Percentiles rank a stretch among this genome's conserved stretches.
Evolutionary conservation across 2,329 filamentous ascomycete species (phyloP).

Genomic region (Pseudogymnoascus sp.): DNA sequence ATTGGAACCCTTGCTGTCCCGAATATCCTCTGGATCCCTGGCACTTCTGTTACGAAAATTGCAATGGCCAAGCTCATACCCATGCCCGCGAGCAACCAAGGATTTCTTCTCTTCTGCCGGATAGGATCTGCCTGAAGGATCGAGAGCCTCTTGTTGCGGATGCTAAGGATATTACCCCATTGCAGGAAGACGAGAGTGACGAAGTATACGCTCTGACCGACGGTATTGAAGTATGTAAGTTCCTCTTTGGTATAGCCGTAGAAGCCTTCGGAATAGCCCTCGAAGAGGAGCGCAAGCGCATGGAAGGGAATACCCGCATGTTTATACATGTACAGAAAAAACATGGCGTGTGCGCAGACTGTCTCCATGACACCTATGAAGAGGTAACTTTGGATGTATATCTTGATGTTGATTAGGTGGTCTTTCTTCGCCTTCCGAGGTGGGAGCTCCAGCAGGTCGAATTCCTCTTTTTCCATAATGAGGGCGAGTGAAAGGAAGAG

Average conservation of each 20-base stretch:
- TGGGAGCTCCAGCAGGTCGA: constrained; percentile 42
- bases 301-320: constrained; percentile 40
- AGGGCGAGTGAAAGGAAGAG: constrained; percentile 43
- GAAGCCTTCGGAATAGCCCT: constrained; percentile 40
- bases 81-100: constrained; percentile 40
- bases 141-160: constrained; percentile 44
- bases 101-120: constrained; percentile 39
- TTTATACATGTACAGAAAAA: constrained; percentile 44
- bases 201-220: constrained; percentile 46
- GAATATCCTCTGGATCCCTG: constrained; percentile 41
- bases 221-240: constrained; percentile 40
- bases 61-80: constrained; percentile 42
- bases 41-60: constrained; percentile 45
- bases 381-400: constrained; percentile 44
- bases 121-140: constrained; percentile 45
- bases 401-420: constrained; percentile 44
- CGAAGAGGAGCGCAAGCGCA: constrained; percentile 43
- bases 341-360: constrained; percentile 43
- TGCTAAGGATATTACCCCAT: constrained; percentile 42
- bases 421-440: constrained; percentile 40
- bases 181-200: constrained; percentile 46
- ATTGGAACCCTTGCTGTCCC: constrained; percentile 42
- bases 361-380: constrained; percentile 47
- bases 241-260: constrained; percentile 40
- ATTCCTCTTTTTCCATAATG: constrained; percentile 48